phyloP scores from a whole-genome alignment of 257 asterid species.

The Osmanthus fragrans region DNA sequence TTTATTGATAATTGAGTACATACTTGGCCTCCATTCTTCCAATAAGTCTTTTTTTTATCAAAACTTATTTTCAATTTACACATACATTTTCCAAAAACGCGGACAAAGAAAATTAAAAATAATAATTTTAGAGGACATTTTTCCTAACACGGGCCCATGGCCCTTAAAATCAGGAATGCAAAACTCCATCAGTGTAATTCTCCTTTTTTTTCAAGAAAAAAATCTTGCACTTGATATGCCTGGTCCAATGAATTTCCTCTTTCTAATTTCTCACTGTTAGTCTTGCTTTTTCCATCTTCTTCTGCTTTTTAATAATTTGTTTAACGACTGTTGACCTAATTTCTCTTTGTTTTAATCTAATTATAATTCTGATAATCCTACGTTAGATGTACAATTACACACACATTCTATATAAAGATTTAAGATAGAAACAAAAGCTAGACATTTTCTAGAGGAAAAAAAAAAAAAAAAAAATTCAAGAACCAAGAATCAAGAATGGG shows the following conservation, averaged over 20 bases:
- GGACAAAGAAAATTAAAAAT: too few species aligned
- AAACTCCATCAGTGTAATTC: not conserved
- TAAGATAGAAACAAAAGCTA: constrained; percentile 25
- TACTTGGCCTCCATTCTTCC: too few species aligned
- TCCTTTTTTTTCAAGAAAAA: not conserved
- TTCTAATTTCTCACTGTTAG: not conserved
- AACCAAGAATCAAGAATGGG: constrained; percentile 50
- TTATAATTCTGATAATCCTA: constrained; percentile 14
- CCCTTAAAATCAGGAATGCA: not conserved
- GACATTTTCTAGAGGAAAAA: constrained; percentile 1
- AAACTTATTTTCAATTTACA: too few species aligned
- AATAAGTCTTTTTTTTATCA: too few species aligned
- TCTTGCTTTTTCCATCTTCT: not conserved
- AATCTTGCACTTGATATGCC: not conserved
- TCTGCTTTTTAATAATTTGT: constrained; percentile 26
- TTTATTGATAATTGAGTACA: too few species aligned
- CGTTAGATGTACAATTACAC: constrained; percentile 15
- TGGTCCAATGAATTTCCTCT: not conserved
- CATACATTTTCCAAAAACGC: too few species aligned
- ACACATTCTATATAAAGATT: constrained; percentile 27
- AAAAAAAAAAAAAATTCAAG: not conserved
- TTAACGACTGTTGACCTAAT: constrained; percentile 69
- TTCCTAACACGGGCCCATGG: not conserved
- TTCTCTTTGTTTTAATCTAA: not conserved
- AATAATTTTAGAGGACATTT: not conserved